phyloP scores from a whole-genome alignment of 345 rosid species.

The Nasturtium officinale region DNA sequence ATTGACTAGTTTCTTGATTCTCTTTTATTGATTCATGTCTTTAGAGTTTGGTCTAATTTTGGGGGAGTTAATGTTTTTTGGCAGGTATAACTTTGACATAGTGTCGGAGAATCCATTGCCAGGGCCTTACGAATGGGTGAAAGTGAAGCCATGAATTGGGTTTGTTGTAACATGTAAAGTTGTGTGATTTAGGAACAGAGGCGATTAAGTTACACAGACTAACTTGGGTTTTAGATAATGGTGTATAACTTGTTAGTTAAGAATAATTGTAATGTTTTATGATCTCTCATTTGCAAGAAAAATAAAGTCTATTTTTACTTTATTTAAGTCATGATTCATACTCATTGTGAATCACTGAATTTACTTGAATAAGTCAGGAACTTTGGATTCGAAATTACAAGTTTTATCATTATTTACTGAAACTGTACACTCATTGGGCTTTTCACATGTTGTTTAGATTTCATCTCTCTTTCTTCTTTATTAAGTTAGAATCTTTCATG shows the following conservation, averaged over 20 bases:
- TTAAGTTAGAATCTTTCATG: constrained; percentile 23
- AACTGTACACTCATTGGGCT: constrained; percentile 8
- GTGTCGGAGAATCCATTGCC: constrained; percentile 69
- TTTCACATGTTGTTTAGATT: constrained; percentile 20
- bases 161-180: constrained; percentile 33
- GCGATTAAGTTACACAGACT: constrained; percentile 42
- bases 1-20: not conserved
- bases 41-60: constrained; percentile 2
- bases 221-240: constrained; percentile 23
- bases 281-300: constrained; percentile 27
- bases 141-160: constrained; percentile 49
- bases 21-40: not conserved
- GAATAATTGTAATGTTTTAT: constrained; percentile 32
- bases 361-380: constrained; percentile 18
- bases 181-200: constrained; percentile 47
- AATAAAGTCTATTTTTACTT: constrained; percentile 1
- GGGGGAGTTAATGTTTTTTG: not conserved
- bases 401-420: constrained; percentile 15
- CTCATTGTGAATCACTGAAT: not conserved
- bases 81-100: constrained; percentile 86
- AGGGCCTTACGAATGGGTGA: constrained; percentile 80
- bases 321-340: not conserved
- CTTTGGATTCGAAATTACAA: constrained; percentile 22
- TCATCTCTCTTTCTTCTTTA: constrained; percentile 26
- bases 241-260: constrained; percentile 38